Percentiles rank a stretch among this genome's conserved stretches.
phyloP scores from a whole-genome alignment of 306 rosid genomes.

The Cyclanthera cordifolia region DNA sequence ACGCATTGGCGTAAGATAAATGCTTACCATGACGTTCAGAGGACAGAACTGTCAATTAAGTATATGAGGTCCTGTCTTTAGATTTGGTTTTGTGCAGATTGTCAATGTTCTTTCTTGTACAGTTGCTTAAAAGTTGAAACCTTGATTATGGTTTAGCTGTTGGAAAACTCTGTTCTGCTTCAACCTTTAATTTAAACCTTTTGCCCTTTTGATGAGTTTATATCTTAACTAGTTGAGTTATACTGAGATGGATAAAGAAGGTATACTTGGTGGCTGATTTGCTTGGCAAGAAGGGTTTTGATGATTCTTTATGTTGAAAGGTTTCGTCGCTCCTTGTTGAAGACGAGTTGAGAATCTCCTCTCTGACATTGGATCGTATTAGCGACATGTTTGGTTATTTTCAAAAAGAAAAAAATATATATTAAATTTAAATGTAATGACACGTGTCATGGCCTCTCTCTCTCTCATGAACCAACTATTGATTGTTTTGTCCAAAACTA shows the following conservation, averaged over 20 bases:
- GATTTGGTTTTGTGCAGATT: background rate
- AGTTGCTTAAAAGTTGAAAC: background rate
- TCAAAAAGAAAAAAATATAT: too few species aligned
- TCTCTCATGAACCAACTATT: background rate
- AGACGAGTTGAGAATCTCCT: too few species aligned
- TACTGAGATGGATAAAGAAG: too few species aligned
- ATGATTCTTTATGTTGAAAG: too few species aligned
- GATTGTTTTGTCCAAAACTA: background rate
- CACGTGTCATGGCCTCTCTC: background rate
- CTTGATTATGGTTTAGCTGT: background rate
- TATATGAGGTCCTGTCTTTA: slow-evolving; percentile 4
- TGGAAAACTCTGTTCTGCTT: background rate
- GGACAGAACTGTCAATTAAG: background rate
- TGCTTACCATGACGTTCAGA: slow-evolving; percentile 1
- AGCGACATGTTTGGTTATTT: too few species aligned
- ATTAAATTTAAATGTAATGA: background rate
- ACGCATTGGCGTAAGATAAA: background rate
- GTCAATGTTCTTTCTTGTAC: background rate
- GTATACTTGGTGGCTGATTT: too few species aligned
- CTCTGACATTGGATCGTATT: too few species aligned
- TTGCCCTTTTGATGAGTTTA: too few species aligned
- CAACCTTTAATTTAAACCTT: too few species aligned
- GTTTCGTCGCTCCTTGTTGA: too few species aligned
- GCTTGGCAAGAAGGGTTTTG: too few species aligned
- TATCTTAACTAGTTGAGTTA: too few species aligned